Base-by-base conservation (phyloP, 2,329 filamentous ascomycete genomes). In the Cladosporium sp. region DNA sequence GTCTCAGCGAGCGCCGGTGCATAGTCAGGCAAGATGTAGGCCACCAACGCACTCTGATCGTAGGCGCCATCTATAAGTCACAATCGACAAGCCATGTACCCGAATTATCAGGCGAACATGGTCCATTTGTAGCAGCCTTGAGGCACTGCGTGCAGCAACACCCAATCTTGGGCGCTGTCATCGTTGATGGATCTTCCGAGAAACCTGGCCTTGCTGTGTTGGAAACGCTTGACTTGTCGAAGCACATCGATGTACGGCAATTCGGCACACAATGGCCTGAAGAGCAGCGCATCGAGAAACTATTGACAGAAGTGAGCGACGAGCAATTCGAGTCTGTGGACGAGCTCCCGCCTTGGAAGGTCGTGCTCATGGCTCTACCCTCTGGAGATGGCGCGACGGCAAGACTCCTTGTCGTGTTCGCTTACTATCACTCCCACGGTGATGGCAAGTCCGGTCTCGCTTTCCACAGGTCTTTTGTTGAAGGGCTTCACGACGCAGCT, bases 401-500 rank as follows among this genome's bases (percentile, higher is more conserved):
- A 12, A 56, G 42, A 28, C 63, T 67, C 9, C 52, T 58, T 6
- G 40, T 78, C 6, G 67, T 71, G 0, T 80, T 79, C 55, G 66
- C 70, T 0, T 79, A 69, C 63, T 80, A 76, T 0, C 79, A 81
- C 65, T 66, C 70, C 1, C 67, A 77, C 3, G 75, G 74, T 7
- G 79, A 81, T 61, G 79, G 78, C 0, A 71, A 70, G 38, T 74
- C 73, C 0, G 77, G 76, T 5, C 54, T 72, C 0, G 64, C 73
- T 4, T 80, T 82, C 58, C 78, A 81, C 67, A 64, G 3, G 70
- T 74, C 0, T 74, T 81, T 49, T 64, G n/a, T 78, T 11, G 20
- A 68, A 4, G 69, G 65, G 2, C 54, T 68, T 11, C 8, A 37
- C 3, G 5, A 5, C 20, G 14, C 0, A n/a, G 15, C 14, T 17